Percentiles rank a stretch among this genome's conserved stretches.
Conservation (phyloP, 2,329 filamentous ascomycete genomes). For the Conoideocrella luteorostrata region DNA sequence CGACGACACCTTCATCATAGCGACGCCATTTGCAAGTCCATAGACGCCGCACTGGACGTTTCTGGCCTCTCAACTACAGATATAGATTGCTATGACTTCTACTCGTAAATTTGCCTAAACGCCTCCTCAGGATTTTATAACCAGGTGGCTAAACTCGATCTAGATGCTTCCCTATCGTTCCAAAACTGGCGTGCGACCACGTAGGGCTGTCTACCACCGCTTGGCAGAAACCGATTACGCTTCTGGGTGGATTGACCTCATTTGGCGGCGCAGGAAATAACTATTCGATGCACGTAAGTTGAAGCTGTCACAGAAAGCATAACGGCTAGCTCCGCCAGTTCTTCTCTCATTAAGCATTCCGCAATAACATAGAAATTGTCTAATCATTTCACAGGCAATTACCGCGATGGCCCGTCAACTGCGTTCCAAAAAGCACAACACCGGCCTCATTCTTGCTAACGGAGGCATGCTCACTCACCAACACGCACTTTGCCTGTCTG, state of each 20-base stretch:
- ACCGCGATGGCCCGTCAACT: conserved; percentile 50
- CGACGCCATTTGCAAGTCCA: conserved; percentile 49
- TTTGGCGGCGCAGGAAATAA: conserved; percentile 68
- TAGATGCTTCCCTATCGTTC: conserved; percentile 65
- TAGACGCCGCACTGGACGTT: conserved; percentile 45
- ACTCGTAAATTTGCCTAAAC: conserved; percentile 38
- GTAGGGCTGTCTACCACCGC: conserved; percentile 44
- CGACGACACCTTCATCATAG: conserved; percentile 52
- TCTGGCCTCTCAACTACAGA: conserved; percentile 42
- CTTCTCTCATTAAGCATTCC: no score
- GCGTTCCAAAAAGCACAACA: conserved; percentile 35
- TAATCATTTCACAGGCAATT: conserved; percentile 24
- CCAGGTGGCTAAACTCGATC: background rate
- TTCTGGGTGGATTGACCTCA: conserved; percentile 60
- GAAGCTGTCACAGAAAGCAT: background rate
- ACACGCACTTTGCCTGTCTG: conserved; percentile 53
- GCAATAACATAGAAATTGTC: no score
- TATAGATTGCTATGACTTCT: conserved; percentile 58
- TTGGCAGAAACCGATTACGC: conserved; percentile 46
- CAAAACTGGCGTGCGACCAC: conserved; percentile 57
- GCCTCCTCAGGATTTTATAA: no score
- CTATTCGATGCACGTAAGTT: conserved; percentile 59
- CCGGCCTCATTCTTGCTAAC: conserved; percentile 57
- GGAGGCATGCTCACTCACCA: conserved; percentile 61
- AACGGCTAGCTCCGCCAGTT: no score